These are phyloP conservation scores for Mortierella sp. DNA, from an alignment of 371 early-diverging fungal species.

Conservation along the genomic window DNA sequence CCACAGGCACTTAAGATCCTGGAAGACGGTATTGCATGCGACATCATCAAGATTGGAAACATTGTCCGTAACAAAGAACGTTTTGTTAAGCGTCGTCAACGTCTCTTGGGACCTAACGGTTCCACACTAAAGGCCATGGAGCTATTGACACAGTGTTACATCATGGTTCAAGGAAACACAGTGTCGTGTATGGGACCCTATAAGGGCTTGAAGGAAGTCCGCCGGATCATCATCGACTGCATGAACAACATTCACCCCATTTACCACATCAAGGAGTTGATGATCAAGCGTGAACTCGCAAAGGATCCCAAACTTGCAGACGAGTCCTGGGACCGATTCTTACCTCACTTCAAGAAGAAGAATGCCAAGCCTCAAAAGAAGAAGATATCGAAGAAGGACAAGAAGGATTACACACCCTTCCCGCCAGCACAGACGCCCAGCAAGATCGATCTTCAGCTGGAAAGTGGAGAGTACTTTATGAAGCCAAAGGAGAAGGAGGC, in stretches of 20 bases:
- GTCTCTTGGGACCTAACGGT: slow-evolving; percentile 98
- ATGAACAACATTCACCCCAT: slow-evolving; percentile 99
- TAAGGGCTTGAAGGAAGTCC: slow-evolving; percentile 92
- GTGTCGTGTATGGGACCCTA: slow-evolving; percentile 96
- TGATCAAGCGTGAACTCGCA: slow-evolving; percentile 98
- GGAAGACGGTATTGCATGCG: slow-evolving; percentile 95
- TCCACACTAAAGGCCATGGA: slow-evolving; percentile 99
- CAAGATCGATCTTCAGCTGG: slow-evolving; percentile 94
- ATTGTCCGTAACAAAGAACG: slow-evolving; percentile 95
- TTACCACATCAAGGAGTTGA: slow-evolving; percentile 99
- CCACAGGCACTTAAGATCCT: slow-evolving; percentile 86
- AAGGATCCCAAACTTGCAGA: slow-evolving; percentile 95
- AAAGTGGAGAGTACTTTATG: slow-evolving; percentile 97
- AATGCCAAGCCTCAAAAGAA: slow-evolving; percentile 85
- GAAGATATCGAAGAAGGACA: slow-evolving; percentile 67
- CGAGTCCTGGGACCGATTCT: slow-evolving; percentile 99
- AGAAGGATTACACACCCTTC: slow-evolving; percentile 89
- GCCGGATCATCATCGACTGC: slow-evolving; percentile 94
- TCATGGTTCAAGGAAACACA: slow-evolving; percentile 98
- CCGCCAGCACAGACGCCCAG: slow-evolving; percentile 90
- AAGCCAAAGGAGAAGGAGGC: slow-evolving; percentile 73
- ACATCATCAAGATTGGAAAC: slow-evolving; percentile 98
- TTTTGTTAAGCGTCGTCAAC: slow-evolving; percentile 97
- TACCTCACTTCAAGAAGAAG: slow-evolving; percentile 98
- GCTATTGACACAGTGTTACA: slow-evolving; percentile 95